Evolutionary conservation across 345 rosid genomes (phyloP).

Genomic region (Litchi chinensis): DNA sequence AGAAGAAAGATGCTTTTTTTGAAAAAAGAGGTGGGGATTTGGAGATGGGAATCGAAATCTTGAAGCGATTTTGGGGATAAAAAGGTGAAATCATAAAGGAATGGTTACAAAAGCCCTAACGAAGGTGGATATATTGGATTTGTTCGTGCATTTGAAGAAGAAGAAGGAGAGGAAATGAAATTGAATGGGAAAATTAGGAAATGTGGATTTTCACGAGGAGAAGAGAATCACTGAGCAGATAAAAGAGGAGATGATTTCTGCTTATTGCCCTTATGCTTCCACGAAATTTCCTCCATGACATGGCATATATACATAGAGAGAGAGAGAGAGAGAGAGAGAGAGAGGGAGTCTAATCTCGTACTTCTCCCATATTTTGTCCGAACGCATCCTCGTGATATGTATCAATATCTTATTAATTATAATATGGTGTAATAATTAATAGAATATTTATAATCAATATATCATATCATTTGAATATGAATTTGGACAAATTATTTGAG

Average conservation of each 20-base stretch:
- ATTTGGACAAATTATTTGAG: too few relatives aligned
- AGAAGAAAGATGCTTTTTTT: slow-evolving; percentile 31
- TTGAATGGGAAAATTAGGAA: not conserved
- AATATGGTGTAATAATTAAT: too few relatives aligned
- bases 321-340: too few relatives aligned
- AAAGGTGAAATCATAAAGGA: slow-evolving; percentile 37
- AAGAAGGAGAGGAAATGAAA: not conserved
- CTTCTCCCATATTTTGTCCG: too few relatives aligned
- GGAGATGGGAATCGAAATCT: slow-evolving; percentile 45
- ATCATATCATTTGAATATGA: too few relatives aligned
- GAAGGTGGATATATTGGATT: not conserved
- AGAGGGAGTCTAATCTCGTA: too few relatives aligned
- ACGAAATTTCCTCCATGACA: slow-evolving; percentile 22
- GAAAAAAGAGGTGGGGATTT: slow-evolving; percentile 17
- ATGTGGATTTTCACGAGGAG: not conserved
- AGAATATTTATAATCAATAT: too few relatives aligned
- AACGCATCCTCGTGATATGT: too few relatives aligned
- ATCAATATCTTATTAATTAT: not conserved
- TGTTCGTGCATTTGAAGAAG: not conserved
- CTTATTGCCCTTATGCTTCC: slow-evolving; percentile 22
- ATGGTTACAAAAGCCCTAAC: slow-evolving; percentile 23
- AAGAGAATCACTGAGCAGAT: not conserved
- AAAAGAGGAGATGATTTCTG: not conserved
- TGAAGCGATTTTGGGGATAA: slow-evolving; percentile 25
- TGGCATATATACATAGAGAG: not conserved